Percentiles rank a stretch among this genome's conserved stretches.
phyloP scores from a whole-genome alignment of 345 rosid species.

The Erysimum cheiranthoides region DNA sequence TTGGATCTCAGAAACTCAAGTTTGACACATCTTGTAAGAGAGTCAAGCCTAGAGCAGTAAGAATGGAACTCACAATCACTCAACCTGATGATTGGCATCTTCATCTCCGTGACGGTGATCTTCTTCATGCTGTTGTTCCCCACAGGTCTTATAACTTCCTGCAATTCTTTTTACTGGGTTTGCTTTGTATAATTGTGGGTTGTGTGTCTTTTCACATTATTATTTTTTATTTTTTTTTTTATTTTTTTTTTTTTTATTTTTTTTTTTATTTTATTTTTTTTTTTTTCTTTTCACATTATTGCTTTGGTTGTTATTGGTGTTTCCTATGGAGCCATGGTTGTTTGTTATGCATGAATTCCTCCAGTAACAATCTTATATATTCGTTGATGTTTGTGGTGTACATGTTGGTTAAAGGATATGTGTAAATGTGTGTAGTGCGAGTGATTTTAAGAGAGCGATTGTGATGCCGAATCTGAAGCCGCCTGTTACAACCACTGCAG shows the following conservation, averaged over 20 bases:
- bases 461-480: conserved; percentile 97
- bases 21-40: conserved; percentile 38
- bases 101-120: conserved; percentile 79
- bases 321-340: background rate
- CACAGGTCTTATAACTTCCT: conserved; percentile 60
- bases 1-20: conserved; percentile 42
- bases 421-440: conserved; percentile 56
- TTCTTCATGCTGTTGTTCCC: conserved; percentile 71
- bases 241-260: too few species aligned
- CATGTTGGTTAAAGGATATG: conserved; percentile 23
- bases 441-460: conserved; percentile 78
- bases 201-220: background rate
- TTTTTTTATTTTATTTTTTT: too few species aligned
- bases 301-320: background rate
- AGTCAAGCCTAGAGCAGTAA: conserved; percentile 41
- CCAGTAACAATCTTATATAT: background rate
- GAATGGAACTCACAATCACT: conserved; percentile 73
- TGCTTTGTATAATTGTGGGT: background rate
- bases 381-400: conserved; percentile 17
- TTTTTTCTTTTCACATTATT: conserved; percentile 1
- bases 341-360: background rate
- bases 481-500: conserved; percentile 77
- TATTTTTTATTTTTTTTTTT: too few species aligned
- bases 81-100: conserved; percentile 91
- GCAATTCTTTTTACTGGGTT: background rate